Base-by-base conservation (phyloP, 352 stramenopile species). In the Globisporangium paddicum region DNA sequence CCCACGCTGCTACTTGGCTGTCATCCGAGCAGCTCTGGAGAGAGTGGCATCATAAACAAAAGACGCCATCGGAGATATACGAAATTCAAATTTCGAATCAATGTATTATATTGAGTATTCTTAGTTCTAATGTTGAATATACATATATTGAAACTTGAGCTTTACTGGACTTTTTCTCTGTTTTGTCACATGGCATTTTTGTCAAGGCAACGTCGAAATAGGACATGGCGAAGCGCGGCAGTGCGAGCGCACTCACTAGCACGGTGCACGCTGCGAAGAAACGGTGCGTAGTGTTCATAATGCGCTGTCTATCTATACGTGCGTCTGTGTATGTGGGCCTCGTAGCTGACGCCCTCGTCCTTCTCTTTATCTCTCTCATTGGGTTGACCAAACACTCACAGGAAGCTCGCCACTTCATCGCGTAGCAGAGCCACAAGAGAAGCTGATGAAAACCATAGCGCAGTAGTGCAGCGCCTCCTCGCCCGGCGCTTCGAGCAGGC, bases 141-240 rank as follows among this genome's bases (percentile, higher is more conserved):
- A n/a, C n/a, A n/a, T n/a, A n/a, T n/a, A n/a, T n/a, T n/a, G n/a
- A n/a, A n/a, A n/a, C n/a, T n/a, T n/a, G n/a, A n/a, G n/a, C n/a
- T n/a, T n/a, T n/a, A n/a, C n/a, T n/a, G n/a, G n/a, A n/a, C n/a
- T n/a, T n/a, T n/a, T n/a, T n/a, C n/a, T n/a, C n/a, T n/a, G n/a
- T n/a, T n/a, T n/a, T n/a, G n/a, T n/a, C n/a, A n/a, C n/a, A n/a
- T n/a, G n/a, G n/a, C n/a, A n/a, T n/a, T n/a, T n/a, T n/a, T n/a
- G n/a, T n/a, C n/a, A n/a, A n/a, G n/a, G n/a, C n/a, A n/a, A n/a
- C n/a, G n/a, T n/a, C n/a, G n/a, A n/a, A n/a, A n/a, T n/a, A n/a
- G n/a, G n/a, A n/a, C n/a, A 64, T 64, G 55, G 53, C 62, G 19
- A 68, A 52, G 45, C 45, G 45, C 0, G 45, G 16, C 25, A 52